phyloP scores from a whole-genome alignment of 106 monocot species.

The Dendrobium nobile region DNA sequence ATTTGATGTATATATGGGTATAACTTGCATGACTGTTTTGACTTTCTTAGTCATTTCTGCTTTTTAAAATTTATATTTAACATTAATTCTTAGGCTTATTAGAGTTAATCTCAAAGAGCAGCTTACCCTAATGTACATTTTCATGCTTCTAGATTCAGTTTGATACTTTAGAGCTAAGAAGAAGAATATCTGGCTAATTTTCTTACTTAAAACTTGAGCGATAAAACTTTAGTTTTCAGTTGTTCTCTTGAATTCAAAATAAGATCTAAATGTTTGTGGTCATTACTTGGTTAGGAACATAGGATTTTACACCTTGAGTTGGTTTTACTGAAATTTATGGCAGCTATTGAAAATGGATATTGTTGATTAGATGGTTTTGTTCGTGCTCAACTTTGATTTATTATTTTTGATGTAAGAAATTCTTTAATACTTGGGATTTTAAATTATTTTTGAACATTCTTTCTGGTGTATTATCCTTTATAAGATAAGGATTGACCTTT shows the following conservation, averaged over 20 bases:
- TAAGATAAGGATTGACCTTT: neutral
- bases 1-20: neutral
- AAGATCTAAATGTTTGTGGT: neutral
- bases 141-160: neutral
- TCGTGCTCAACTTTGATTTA: neutral
- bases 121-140: neutral
- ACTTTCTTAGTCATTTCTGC: neutral
- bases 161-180: neutral
- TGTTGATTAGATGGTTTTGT: neutral
- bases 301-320: neutral
- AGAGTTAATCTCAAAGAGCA: neutral
- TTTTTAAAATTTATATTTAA: neutral
- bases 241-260: neutral
- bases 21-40: too few relatives aligned
- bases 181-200: neutral
- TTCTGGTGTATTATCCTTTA: neutral
- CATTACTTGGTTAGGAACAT: neutral
- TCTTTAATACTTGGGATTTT: neutral
- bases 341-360: neutral
- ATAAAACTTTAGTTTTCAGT: neutral
- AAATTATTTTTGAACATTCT: neutral
- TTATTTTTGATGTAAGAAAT: neutral
- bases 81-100: neutral
- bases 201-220: neutral
- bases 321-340: neutral